Evolutionary conservation across 192 early-diverging fungal genomes (phyloP), one percentile per base, ranked within the genome.

Genomic region (Coemansia sp.): DNA sequence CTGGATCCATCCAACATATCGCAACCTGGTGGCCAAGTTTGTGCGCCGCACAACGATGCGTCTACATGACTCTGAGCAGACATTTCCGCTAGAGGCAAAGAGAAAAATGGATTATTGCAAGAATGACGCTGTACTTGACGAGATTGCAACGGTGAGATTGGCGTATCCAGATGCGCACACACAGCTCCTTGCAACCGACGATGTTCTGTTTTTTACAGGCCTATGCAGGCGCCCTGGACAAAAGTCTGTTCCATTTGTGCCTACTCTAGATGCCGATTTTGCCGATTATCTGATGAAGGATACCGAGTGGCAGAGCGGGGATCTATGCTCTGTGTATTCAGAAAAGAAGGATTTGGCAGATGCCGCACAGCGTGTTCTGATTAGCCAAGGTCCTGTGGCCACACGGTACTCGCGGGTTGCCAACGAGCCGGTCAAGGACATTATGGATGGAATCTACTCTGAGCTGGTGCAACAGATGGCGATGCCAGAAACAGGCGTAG

Each of bases 261-360:
- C 95, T 3, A 85, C 91, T 13, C 74, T 98, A 18, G 94, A 96
- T 72, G 90, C 89, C 61, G 90, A 92, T 76, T 94, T 98, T 82
- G 92, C 91, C 71, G 85, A 90, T 54, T 97, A 94, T 91, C 90
- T 97, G 84, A 93, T 95, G 87, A 91, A 91, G 87, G 95, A 97
- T 71, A 88, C 91, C 16, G 83, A 92, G 32, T 91, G 91, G 91
- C 94, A 94, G 82, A 86, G 89, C 22, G 92, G 94, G 70, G 90
- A 96, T 52, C 74, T 97, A 9, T 89, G 88, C 51, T 90, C 93
- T 26, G 89, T 98, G 39, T 84, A 88, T 8, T 92, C 85, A 62
- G 43, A 41, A 16, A 66, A 59, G 9, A 48, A 16, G 6, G 51
- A n/a, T 7, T 56, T 47, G 21, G 71, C 46, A 18, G 88, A 93